These are phyloP conservation scores for Pyrenophora graminea DNA, from an alignment of 2,329 filamentous ascomycete species.

Conservation along the genomic window DNA sequence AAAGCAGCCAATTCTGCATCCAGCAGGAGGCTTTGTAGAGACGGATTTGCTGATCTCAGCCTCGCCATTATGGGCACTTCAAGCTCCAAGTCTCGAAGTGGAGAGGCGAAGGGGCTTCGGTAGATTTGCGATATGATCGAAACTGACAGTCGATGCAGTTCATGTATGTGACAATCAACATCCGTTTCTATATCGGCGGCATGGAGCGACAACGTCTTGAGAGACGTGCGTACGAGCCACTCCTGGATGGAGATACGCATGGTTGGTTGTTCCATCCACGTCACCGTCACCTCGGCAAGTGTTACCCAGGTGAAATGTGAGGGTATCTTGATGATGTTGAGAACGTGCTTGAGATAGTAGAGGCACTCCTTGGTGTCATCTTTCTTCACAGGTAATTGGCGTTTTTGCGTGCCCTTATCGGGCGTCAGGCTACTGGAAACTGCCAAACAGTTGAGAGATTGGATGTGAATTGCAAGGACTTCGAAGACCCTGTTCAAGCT, in stretches of 20 bases:
- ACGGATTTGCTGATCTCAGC: conserved; percentile 62
- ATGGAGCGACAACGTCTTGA: conserved; percentile 62
- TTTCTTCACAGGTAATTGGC: conserved; percentile 4
- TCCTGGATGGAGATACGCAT: conserved; percentile 62
- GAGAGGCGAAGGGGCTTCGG: conserved; percentile 63
- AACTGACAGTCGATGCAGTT: conserved; percentile 72
- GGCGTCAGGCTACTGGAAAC: conserved; percentile 24
- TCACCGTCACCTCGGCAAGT: conserved; percentile 65
- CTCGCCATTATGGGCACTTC: conserved; percentile 72
- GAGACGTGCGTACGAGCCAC: conserved; percentile 68
- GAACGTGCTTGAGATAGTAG: conserved; percentile 77
- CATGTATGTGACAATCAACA: conserved; percentile 56
- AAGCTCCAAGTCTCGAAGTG: conserved; percentile 66
- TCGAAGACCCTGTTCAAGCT: conserved; percentile 56
- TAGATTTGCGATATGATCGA: conserved; percentile 68
- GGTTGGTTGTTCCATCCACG: conserved; percentile 53
- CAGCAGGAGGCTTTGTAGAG: conserved; percentile 76
- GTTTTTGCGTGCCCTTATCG: conserved; percentile 1
- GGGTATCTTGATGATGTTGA: conserved; percentile 71
- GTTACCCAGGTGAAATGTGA: conserved; percentile 72
- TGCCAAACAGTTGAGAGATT: conserved; percentile 36
- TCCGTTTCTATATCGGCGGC: conserved; percentile 36
- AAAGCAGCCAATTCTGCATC: conserved; percentile 77
- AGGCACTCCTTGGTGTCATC: conserved; percentile 76
- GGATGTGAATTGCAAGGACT: conserved; percentile 38